These are phyloP conservation scores for Pyrenopolyporus hunteri DNA, from an alignment of 495 filamentous ascomycete genomes.

Conservation along the genomic window DNA sequence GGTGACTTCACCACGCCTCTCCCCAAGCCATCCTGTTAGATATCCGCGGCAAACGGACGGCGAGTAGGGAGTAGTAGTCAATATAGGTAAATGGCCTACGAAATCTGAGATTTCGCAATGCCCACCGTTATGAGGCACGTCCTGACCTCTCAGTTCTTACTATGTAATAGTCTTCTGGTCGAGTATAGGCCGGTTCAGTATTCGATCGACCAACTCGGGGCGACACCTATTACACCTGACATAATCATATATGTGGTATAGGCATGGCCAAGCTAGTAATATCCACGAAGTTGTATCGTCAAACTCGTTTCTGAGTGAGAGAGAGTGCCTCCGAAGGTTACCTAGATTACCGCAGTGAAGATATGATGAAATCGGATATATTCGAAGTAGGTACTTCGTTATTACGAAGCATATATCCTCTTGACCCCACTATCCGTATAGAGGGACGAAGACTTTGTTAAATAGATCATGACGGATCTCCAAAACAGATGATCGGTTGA, in stretches of 20 bases:
- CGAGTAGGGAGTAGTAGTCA: constrained; percentile 14
- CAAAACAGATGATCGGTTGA: too few species aligned
- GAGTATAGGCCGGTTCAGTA: not conserved
- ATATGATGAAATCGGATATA: not conserved
- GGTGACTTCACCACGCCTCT: constrained; percentile 11
- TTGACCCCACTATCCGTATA: too few species aligned
- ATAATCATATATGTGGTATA: too few species aligned
- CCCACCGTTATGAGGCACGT: not conserved
- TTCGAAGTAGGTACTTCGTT: too few species aligned
- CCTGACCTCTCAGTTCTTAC: not conserved
- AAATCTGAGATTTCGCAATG: constrained; percentile 13
- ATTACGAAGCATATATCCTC: too few species aligned
- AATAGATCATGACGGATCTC: too few species aligned
- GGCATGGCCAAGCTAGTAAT: not conserved
- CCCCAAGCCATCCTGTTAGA: not conserved
- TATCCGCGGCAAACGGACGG: not conserved
- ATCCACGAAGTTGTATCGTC: not conserved
- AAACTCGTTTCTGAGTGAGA: not conserved
- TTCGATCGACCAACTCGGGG: too few species aligned
- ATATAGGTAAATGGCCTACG: constrained; percentile 26
- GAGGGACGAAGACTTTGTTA: too few species aligned
- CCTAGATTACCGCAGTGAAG: not conserved
- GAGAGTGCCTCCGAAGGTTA: not conserved
- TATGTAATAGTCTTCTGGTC: too few species aligned
- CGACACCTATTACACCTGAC: too few species aligned